Evolutionary conservation across 805 yeast species (phyloP).

Genomic region (Starmera dryadoides): DNA sequence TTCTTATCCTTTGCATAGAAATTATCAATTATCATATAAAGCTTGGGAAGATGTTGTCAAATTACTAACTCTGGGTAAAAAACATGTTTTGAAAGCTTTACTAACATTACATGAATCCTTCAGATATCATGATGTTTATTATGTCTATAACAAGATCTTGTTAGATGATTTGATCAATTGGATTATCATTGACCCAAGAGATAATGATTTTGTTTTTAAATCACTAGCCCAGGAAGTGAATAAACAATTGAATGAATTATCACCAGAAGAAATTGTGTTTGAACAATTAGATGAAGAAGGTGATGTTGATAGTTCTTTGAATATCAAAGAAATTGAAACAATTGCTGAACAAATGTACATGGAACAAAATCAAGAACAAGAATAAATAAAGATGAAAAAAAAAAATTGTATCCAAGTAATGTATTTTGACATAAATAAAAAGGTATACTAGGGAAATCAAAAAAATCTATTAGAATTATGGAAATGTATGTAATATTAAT

Average conservation of each 20-base stretch:
- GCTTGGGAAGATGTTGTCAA: constrained; percentile 74
- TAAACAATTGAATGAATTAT: constrained; percentile 30
- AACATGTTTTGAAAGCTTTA: constrained; percentile 52
- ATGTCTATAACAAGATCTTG: constrained; percentile 73
- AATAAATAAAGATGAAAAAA: background rate
- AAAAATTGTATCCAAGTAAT: background rate
- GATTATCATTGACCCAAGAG: constrained; percentile 51
- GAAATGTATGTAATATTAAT: no score
- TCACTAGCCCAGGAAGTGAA: constrained; percentile 59
- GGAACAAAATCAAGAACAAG: constrained; percentile 5
- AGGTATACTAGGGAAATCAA: no score
- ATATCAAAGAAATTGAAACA: constrained; percentile 48
- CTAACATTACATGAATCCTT: constrained; percentile 64
- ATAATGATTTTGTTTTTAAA: constrained; percentile 52
- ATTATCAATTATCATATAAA: constrained; percentile 47
- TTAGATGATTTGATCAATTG: constrained; percentile 74
- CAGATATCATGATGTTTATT: constrained; percentile 76
- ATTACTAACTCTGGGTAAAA: constrained; percentile 61
- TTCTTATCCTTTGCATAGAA: constrained; percentile 73
- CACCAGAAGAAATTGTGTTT: constrained; percentile 44
- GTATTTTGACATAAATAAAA: background rate
- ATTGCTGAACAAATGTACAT: constrained; percentile 45
- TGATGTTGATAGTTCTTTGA: constrained; percentile 33
- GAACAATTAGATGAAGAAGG: constrained; percentile 41
- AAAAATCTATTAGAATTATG: no score